Evolutionary conservation across 305 asterid species (phyloP).

Genomic region (Fraxinus angustifolia): DNA sequence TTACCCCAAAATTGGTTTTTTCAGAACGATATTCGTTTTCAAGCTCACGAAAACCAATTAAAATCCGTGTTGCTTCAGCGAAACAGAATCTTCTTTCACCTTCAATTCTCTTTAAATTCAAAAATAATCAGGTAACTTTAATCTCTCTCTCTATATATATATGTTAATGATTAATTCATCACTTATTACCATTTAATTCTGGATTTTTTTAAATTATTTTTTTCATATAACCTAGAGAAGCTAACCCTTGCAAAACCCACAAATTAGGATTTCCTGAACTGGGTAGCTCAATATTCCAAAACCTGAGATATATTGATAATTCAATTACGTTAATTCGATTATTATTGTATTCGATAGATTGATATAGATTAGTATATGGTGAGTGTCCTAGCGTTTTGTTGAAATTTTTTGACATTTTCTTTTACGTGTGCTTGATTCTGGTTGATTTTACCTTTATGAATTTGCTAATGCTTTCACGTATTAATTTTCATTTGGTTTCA

Average conservation of each 20-base stretch:
- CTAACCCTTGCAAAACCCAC: neutral
- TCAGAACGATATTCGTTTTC: neutral
- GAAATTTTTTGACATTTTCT: neutral
- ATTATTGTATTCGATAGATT: neutral
- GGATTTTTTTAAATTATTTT: neutral
- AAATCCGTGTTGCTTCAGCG: neutral
- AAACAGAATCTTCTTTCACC: neutral
- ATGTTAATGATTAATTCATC: neutral
- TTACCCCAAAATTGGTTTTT: neutral
- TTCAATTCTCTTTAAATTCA: neutral
- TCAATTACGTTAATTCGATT: neutral
- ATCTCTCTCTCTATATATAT: neutral
- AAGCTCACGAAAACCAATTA: neutral
- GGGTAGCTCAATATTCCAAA: neutral
- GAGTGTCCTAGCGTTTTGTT: neutral
- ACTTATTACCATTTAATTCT: neutral
- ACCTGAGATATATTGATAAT: neutral
- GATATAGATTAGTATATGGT: neutral
- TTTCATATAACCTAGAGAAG: neutral
- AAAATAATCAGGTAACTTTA: neutral
- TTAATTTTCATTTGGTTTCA: neutral
- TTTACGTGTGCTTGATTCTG: neutral
- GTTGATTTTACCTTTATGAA: neutral
- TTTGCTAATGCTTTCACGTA: neutral
- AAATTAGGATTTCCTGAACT: neutral